Evolutionary conservation across 495 filamentous ascomycete genomes (phyloP).

Genomic region (Elaphomyces granulatus): DNA sequence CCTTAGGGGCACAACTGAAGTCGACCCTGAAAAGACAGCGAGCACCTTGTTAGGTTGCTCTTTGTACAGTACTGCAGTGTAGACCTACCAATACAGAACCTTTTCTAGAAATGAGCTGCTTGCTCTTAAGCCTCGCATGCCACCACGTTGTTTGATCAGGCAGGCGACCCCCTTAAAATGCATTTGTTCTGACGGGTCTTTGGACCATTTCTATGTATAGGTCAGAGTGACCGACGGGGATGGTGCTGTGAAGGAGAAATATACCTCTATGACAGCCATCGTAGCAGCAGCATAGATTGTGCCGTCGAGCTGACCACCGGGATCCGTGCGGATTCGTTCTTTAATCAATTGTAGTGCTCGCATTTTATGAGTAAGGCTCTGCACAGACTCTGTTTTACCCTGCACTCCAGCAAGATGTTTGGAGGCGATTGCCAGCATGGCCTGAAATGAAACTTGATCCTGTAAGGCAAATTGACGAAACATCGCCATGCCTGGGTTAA

Average conservation of each 20-base stretch:
- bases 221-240: conserved; percentile 1
- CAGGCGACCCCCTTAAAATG: conserved; percentile 16
- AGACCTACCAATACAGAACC: conserved; percentile 16
- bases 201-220: conserved; percentile 19
- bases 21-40: conserved; percentile 13
- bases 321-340: conserved; percentile 13
- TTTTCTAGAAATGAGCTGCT: conserved; percentile 15
- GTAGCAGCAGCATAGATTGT: conserved; percentile 19
- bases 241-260: neutral
- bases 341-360: conserved; percentile 17
- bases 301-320: conserved; percentile 12
- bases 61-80: too few relatives aligned
- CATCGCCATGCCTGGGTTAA: conserved; percentile 19
- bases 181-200: conserved; percentile 18
- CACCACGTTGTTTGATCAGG: conserved; percentile 16
- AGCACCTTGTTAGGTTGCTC: neutral
- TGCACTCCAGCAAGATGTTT: conserved; percentile 18
- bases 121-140: conserved; percentile 14
- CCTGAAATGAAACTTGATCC: conserved; percentile 16
- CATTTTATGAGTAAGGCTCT: conserved; percentile 20
- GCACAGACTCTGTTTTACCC: conserved; percentile 15
- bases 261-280: conserved; percentile 23
- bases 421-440: conserved; percentile 20
- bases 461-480: conserved; percentile 16
- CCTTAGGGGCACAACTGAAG: conserved; percentile 17